Percentiles rank a stretch among this genome's conserved stretches.
phyloP scores from a whole-genome alignment of 257 asterid genomes.

The Forsythia viridissima region DNA sequence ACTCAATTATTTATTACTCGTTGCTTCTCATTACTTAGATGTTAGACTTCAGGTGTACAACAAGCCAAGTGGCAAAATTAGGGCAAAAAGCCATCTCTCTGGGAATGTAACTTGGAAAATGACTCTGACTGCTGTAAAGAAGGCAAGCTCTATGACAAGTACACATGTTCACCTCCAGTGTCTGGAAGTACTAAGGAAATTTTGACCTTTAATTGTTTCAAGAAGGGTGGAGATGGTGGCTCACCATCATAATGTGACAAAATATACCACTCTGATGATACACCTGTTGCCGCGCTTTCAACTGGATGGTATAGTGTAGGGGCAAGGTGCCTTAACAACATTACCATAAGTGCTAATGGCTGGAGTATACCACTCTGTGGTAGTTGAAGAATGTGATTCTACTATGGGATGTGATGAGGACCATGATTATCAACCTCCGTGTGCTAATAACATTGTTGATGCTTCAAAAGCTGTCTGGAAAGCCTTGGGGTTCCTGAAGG shows the following conservation, averaged over 20 bases:
- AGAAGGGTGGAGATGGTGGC: constrained; percentile 26
- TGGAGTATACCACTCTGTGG: constrained; percentile 23
- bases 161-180: constrained; percentile 33
- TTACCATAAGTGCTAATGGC: constrained; percentile 27
- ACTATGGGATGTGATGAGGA: constrained; percentile 21
- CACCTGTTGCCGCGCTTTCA: constrained; percentile 30
- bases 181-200: constrained; percentile 21
- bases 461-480: constrained; percentile 52
- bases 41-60: constrained; percentile 28
- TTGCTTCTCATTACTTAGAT: constrained; percentile 10
- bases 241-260: constrained; percentile 36
- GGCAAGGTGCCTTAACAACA: constrained; percentile 28
- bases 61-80: constrained; percentile 31
- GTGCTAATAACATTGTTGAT: constrained; percentile 49
- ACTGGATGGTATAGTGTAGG: constrained; percentile 39
- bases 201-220: constrained; percentile 17
- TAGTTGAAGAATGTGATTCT: constrained; percentile 33
- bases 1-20: constrained; percentile 12
- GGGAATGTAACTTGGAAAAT: constrained; percentile 21
- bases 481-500: constrained; percentile 36
- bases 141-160: constrained; percentile 28
- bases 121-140: constrained; percentile 27
- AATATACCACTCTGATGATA: constrained; percentile 29
- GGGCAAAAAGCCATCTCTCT: constrained; percentile 26
- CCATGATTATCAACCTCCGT: constrained; percentile 36